Base-by-base conservation (phyloP, 108 stramenopile species). In the Skeletonema costatum region DNA sequence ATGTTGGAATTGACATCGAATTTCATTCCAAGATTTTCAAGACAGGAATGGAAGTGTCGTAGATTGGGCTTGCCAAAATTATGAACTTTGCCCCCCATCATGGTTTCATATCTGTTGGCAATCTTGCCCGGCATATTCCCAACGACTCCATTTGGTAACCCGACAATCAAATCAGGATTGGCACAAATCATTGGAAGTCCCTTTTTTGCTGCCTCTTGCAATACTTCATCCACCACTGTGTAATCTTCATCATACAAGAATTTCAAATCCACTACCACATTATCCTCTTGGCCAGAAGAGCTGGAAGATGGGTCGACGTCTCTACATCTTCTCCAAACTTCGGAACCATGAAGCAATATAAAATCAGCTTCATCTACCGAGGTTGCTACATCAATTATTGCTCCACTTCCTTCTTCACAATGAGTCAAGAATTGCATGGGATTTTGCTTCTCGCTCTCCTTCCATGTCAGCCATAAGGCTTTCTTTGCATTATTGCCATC, bases 91-190 rank as follows among this genome's bases (percentile, higher is more conserved):
- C 94, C 93, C 9, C 86, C 87, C 64, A 48, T 81, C 73, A n/a
- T 25, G 2, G 16, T 56, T 59, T 82, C 75, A 62, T 96, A 96
- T 19, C 83, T 71, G 36, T 75, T 50, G 2, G 90, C 87, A 67
- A 95, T 92, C 19, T 82, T 89, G 19, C 85, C 94, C 0, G 92
- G 94, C 94, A 96, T 96, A 62, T 92, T 68, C 3, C 75, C 80
- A 8, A 78, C 84, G 10, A 64, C 65, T 25, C 85, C 88, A 53
- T 88, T 87, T 0, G 81, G 81, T 13, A 77, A 79, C 25, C 80
- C 68, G 16, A 87, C 81, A 51, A 92, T 70, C 42, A 92, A 84
- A 71, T 96, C 95, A 21, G 95, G 95, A 76, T 96, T 93, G 32
- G 90, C 90, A 64, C 90, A 91, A 31, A 91, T 60, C 88, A 91